Evolutionary conservation across 257 asterid genomes (phyloP).

Genomic region (Sherardia arvensis): DNA sequence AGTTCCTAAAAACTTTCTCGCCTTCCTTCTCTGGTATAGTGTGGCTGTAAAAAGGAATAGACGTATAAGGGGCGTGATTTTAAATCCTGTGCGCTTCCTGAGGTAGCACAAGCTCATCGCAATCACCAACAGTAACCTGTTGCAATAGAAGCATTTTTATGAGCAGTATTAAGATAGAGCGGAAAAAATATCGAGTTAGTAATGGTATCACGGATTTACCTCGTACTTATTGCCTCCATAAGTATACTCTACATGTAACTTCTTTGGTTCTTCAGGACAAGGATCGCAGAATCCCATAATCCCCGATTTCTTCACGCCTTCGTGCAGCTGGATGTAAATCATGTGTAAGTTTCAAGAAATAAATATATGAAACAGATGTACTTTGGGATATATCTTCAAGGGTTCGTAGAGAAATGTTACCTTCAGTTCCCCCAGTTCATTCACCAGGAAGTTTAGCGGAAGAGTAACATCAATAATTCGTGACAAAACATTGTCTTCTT

Average conservation of each 20-base stretch:
- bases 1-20: neutral
- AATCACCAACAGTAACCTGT: slow-evolving; percentile 78
- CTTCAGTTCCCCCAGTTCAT: slow-evolving; percentile 79
- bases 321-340: slow-evolving; percentile 59
- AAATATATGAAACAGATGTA: neutral
- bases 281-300: slow-evolving; percentile 99
- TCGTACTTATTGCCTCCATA: slow-evolving; percentile 40
- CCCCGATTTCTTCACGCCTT: slow-evolving; percentile 86
- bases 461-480: slow-evolving; percentile 69
- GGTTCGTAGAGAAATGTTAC: slow-evolving; percentile 28
- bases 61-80: neutral
- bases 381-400: neutral
- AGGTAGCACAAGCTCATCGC: slow-evolving; percentile 58
- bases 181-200: neutral
- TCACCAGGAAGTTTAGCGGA: slow-evolving; percentile 83
- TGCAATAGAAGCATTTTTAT: slow-evolving; percentile 7
- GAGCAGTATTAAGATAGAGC: neutral
- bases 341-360: neutral
- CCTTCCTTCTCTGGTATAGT: neutral
- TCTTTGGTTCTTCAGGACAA: slow-evolving; percentile 83
- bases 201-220: slow-evolving; percentile 30
- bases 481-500: slow-evolving; percentile 49
- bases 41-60: neutral
- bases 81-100: slow-evolving; percentile 49
- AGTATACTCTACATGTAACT: slow-evolving; percentile 58